Conservation (phyloP, 345 rosid species). For the Arabis hirsuta region DNA sequence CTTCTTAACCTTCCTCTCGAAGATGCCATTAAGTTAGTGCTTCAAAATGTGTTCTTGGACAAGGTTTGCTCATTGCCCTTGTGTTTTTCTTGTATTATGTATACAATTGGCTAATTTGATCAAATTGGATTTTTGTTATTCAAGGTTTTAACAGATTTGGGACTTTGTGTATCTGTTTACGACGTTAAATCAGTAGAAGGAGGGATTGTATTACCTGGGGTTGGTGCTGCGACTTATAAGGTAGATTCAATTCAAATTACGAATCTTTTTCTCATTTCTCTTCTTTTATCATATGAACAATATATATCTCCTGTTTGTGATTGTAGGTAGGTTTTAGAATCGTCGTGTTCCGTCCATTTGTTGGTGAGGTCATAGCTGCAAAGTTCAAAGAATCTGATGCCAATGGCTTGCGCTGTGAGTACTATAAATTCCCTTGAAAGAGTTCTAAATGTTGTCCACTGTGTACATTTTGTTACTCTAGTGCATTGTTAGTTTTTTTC, state of each 20-base stretch:
- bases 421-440: background rate
- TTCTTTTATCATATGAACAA: background rate
- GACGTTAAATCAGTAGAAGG: constrained; percentile 65
- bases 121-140: constrained; percentile 13
- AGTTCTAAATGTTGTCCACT: constrained; percentile 4
- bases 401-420: constrained; percentile 83
- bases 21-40: constrained; percentile 66
- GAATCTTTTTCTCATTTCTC: background rate
- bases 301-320: background rate
- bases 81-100: background rate
- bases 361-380: constrained; percentile 78
- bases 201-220: constrained; percentile 80
- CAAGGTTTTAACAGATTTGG: constrained; percentile 77
- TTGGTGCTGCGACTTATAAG: constrained; percentile 84
- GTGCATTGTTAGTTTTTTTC: background rate
- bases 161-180: constrained; percentile 75
- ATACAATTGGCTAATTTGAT: background rate
- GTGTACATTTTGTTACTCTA: background rate
- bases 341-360: constrained; percentile 85
- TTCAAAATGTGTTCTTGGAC: constrained; percentile 71
- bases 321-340: constrained; percentile 74
- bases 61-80: constrained; percentile 52
- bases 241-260: constrained; percentile 44
- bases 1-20: constrained; percentile 67
- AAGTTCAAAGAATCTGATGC: constrained; percentile 75